Conservation (phyloP, 2,329 filamentous ascomycete genomes). For the Trichoderma endophyticum region DNA sequence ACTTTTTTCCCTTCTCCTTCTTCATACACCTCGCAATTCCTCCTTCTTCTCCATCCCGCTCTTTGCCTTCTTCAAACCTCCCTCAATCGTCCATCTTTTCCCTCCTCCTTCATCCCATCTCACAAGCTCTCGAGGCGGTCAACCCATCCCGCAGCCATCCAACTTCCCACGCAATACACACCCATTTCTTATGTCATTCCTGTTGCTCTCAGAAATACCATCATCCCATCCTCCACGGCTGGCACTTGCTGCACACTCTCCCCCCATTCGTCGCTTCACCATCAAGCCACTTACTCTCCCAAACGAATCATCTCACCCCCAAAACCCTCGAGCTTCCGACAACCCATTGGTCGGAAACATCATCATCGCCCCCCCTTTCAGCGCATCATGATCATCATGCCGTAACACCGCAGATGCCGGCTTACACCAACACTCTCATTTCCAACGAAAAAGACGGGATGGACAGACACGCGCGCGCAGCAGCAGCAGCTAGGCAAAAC, state of each 20-base stretch:
- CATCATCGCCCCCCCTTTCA: background rate
- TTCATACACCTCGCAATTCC: background rate
- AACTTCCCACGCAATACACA: background rate
- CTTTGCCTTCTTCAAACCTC: background rate
- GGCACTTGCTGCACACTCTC: background rate
- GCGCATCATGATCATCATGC: background rate
- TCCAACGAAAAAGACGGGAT: background rate
- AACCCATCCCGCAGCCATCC: background rate
- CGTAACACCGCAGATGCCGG: slow-evolving; percentile 8
- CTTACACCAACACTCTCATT: background rate
- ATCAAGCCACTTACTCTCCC: background rate
- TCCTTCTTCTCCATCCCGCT: background rate
- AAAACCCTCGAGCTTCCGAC: background rate
- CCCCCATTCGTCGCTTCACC: background rate
- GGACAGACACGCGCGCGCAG: background rate
- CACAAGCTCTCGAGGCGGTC: background rate
- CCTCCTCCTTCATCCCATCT: background rate
- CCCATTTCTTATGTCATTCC: slow-evolving; percentile 12
- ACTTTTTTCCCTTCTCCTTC: background rate
- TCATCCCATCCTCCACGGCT: background rate
- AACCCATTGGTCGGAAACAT: background rate
- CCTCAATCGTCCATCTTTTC: background rate
- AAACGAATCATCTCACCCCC: background rate
- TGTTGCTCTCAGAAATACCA: slow-evolving; percentile 5
- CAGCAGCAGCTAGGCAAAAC: background rate